phyloP scores from a whole-genome alignment of 2,329 filamentous ascomycete species.

The Aspergillus sp. region DNA sequence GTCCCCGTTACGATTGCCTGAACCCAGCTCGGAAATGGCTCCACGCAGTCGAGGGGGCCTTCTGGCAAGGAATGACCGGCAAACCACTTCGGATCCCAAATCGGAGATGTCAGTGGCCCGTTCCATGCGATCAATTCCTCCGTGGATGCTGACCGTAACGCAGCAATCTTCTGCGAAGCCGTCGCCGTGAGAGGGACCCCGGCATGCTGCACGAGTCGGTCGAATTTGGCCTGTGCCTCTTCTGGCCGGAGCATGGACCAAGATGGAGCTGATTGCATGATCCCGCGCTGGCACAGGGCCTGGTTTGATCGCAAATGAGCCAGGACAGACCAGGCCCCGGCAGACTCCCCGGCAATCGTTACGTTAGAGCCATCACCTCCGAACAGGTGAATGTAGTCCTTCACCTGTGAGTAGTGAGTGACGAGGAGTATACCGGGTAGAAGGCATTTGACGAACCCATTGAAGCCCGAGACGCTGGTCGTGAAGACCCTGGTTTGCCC shows the following conservation, averaged over 20 bases:
- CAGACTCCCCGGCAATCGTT: neutral
- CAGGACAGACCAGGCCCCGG: conserved; percentile 3
- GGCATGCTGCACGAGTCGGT: neutral
- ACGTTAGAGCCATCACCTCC: neutral
- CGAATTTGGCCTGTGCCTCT: neutral
- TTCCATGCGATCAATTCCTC: neutral
- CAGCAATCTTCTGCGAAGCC: neutral
- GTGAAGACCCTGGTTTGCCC: conserved; percentile 1
- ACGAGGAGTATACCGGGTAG: neutral
- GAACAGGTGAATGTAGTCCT: neutral
- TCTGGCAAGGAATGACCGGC: neutral
- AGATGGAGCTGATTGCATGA: neutral
- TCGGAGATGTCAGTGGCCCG: neutral
- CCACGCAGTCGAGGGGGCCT: neutral
- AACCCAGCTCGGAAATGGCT: neutral
- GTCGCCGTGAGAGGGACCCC: neutral
- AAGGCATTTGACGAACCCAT: neutral
- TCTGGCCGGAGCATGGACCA: neutral
- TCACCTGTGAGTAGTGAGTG: neutral
- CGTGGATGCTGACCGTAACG: neutral
- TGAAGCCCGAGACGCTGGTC: neutral
- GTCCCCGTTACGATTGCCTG: neutral
- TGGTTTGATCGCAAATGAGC: neutral
- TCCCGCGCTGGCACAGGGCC: neutral
- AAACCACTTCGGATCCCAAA: neutral